phyloP scores from a whole-genome alignment of 345 rosid genomes.

The Eutrema heterophyllum region DNA sequence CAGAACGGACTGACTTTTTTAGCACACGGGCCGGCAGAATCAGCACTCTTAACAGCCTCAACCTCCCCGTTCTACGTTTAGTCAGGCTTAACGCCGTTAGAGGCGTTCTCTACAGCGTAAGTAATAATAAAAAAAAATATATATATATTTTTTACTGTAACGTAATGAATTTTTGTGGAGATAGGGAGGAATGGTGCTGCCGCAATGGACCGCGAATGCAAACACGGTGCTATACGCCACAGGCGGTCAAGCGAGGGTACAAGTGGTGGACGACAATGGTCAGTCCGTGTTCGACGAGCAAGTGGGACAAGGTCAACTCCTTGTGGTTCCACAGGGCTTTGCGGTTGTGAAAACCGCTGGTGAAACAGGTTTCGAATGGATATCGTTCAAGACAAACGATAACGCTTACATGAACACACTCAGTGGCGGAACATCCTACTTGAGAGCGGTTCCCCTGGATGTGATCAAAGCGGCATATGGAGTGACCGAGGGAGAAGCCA shows the following conservation, averaged over 20 bases:
- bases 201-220: slow-evolving; percentile 64
- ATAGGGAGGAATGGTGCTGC: slow-evolving; percentile 57
- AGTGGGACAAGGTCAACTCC: slow-evolving; percentile 48
- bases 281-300: slow-evolving; percentile 45
- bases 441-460: slow-evolving; percentile 51
- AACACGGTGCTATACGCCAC: slow-evolving; percentile 57
- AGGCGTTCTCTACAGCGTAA: slow-evolving; percentile 43
- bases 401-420: slow-evolving; percentile 41
- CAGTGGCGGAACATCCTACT: slow-evolving; percentile 48
- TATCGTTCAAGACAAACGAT: slow-evolving; percentile 63
- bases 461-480: slow-evolving; percentile 48
- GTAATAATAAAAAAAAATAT: too few relatives aligned
- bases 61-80: slow-evolving; percentile 47
- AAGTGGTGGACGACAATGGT: slow-evolving; percentile 59
- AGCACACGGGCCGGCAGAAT: slow-evolving; percentile 64
- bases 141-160: too few relatives aligned
- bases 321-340: slow-evolving; percentile 64
- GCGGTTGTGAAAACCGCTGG: slow-evolving; percentile 48
- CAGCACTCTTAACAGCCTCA: slow-evolving; percentile 45
- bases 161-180: not conserved
- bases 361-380: slow-evolving; percentile 53
- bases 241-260: slow-evolving; percentile 48
- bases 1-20: slow-evolving; percentile 47
- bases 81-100: slow-evolving; percentile 53
- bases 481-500: slow-evolving; percentile 53